Conservation (phyloP, 1,139 yeast genomes). For the Torulaspora globosa region DNA sequence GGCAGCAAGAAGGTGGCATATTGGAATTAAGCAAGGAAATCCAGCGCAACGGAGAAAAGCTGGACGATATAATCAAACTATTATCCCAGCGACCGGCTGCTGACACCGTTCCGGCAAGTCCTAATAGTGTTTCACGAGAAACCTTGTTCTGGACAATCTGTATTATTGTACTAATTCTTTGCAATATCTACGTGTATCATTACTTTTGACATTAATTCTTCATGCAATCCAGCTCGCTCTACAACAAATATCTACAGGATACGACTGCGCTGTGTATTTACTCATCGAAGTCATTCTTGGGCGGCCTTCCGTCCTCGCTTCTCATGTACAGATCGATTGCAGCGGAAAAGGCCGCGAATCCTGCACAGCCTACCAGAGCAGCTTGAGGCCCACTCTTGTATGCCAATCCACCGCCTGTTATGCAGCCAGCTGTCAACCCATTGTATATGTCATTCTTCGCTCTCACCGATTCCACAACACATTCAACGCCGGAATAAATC, state of each 20-base stretch:
- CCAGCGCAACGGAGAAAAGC: constrained; percentile 21
- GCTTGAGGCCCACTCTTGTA: constrained; percentile 92
- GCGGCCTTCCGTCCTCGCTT: constrained; percentile 82
- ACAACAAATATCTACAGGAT: constrained; percentile 10
- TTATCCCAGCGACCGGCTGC: constrained; percentile 9
- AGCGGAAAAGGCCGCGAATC: constrained; percentile 93
- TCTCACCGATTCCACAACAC: constrained; percentile 69
- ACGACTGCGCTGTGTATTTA: constrained; percentile 27
- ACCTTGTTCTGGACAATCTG: constrained; percentile 29
- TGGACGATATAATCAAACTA: constrained; percentile 24
- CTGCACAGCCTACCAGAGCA: constrained; percentile 89
- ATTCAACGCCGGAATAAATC: constrained; percentile 92
- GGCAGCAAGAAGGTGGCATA: not conserved
- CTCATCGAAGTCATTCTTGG: constrained; percentile 83
- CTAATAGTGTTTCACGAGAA: constrained; percentile 10
- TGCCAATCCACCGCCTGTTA: constrained; percentile 95
- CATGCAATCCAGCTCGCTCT: not conserved
- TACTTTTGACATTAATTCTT: constrained; percentile 13
- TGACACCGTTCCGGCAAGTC: not conserved
- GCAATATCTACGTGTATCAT: constrained; percentile 31
- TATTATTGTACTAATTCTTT: constrained; percentile 30
- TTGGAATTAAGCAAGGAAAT: constrained; percentile 19
- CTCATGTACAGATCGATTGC: constrained; percentile 90
- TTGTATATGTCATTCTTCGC: constrained; percentile 92
- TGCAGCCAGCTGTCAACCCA: constrained; percentile 90